Conservation (phyloP, 331 rosid genomes). For the Spiraea crenata region DNA sequence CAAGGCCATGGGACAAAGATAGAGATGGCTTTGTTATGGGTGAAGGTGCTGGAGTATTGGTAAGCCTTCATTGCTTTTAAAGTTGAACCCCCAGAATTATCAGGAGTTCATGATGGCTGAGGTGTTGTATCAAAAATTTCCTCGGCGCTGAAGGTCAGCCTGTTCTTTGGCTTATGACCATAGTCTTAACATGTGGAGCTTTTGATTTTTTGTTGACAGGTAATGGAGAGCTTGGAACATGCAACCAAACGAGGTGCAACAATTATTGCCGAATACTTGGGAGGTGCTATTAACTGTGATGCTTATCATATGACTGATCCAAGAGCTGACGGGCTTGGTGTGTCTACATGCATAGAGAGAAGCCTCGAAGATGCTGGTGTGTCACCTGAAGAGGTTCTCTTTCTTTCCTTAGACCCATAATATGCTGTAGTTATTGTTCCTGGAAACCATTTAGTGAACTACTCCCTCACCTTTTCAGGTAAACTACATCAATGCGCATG, state of each 20-base stretch:
- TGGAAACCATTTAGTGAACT: slow-evolving; percentile 9
- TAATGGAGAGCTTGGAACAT: slow-evolving; percentile 93
- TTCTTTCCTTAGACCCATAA: background rate
- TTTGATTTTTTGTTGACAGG: slow-evolving; percentile 40
- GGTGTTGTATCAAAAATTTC: background rate
- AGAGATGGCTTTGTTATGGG: slow-evolving; percentile 99
- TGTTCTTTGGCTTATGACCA: background rate
- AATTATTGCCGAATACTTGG: slow-evolving; percentile 90
- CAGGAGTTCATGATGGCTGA: background rate
- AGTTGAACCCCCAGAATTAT: background rate
- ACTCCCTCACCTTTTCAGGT: slow-evolving; percentile 48
- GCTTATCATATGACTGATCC: slow-evolving; percentile 98
- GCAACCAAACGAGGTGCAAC: slow-evolving; percentile 93
- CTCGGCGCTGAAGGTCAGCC: background rate
- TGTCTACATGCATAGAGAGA: slow-evolving; percentile 86
- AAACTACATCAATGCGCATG: slow-evolving; percentile 96
- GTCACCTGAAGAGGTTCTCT: slow-evolving; percentile 86
- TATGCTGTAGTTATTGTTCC: background rate
- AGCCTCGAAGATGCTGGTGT: slow-evolving; percentile 98
- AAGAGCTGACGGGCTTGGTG: slow-evolving; percentile 97
- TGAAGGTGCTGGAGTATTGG: slow-evolving; percentile 95
- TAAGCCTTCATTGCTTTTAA: slow-evolving; percentile 33
- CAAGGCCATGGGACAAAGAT: slow-evolving; percentile 96
- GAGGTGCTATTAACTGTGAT: slow-evolving; percentile 96
- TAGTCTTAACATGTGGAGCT: slow-evolving; percentile 11